Percentiles rank a stretch among this genome's conserved stretches.
phyloP scores from a whole-genome alignment of 2,329 filamentous ascomycete genomes.

The Ophiobolus disseminans region DNA sequence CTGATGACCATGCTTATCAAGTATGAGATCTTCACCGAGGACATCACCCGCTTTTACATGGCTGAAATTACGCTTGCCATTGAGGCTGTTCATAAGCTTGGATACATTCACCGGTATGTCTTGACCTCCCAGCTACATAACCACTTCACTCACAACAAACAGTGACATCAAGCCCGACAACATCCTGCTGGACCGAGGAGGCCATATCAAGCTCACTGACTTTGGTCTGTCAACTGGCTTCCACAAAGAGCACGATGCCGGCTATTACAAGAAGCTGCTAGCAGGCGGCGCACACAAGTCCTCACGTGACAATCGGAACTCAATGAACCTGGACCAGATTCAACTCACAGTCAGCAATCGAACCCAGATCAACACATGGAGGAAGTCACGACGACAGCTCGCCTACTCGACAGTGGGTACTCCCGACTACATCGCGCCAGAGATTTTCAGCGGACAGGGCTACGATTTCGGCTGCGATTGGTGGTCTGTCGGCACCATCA shows the following conservation, averaged over 20 bases:
- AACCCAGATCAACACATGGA: conserved; percentile 98
- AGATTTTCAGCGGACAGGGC: conserved; percentile 95
- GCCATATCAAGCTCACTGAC: conserved; percentile 97
- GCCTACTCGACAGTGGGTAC: conserved; percentile 98
- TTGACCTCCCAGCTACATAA: neutral
- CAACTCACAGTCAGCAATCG: conserved; percentile 98
- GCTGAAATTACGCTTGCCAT: conserved; percentile 98
- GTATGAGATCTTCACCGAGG: conserved; percentile 99
- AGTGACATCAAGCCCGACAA: conserved; percentile 99
- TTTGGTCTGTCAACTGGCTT: conserved; percentile 98
- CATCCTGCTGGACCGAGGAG: conserved; percentile 91
- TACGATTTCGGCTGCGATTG: conserved; percentile 98
- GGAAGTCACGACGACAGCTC: conserved; percentile 92
- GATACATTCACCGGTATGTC: conserved; percentile 93
- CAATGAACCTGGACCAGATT: conserved; percentile 96
- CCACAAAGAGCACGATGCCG: conserved; percentile 96
- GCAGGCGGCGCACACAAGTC: conserved; percentile 66
- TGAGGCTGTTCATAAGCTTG: conserved; percentile 95
- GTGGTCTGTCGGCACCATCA: conserved; percentile 99
- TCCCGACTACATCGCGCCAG: conserved; percentile 97
- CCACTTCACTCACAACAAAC: conserved; percentile 32
- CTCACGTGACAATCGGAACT: conserved; percentile 75
- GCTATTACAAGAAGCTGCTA: conserved; percentile 96
- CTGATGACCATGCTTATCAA: conserved; percentile 99
- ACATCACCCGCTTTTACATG: conserved; percentile 99